Conservation (phyloP, 768 basidiomycete genomes). For the Lyophyllum shimeji region DNA sequence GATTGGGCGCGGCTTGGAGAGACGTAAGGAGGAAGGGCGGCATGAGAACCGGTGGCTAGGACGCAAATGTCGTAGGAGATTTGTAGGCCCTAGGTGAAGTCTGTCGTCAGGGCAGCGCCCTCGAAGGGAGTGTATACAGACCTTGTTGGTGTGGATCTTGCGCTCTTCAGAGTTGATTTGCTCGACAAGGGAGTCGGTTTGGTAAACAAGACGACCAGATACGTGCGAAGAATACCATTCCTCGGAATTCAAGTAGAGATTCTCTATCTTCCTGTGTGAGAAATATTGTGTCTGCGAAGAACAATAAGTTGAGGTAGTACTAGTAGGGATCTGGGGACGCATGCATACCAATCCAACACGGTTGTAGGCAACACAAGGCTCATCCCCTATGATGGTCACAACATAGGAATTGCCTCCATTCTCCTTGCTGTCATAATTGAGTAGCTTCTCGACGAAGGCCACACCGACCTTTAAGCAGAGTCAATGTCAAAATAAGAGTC, state of each 20-base stretch:
- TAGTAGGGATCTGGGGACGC: not conserved
- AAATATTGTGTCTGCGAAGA: not conserved
- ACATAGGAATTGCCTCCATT: slow-evolving; percentile 41
- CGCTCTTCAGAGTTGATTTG: slow-evolving; percentile 36
- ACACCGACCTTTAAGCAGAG: not conserved
- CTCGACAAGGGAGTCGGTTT: slow-evolving; percentile 47
- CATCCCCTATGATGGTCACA: slow-evolving; percentile 58
- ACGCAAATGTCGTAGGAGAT: slow-evolving; percentile 62
- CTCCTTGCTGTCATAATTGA: slow-evolving; percentile 46
- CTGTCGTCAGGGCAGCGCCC: too few relatives aligned
- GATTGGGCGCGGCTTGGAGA: slow-evolving; percentile 34
- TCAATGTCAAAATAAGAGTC: not conserved
- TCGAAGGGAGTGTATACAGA: slow-evolving; percentile 23
- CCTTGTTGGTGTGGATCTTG: slow-evolving; percentile 46
- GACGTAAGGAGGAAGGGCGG: slow-evolving; percentile 60
- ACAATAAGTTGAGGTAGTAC: not conserved
- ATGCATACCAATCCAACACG: slow-evolving; percentile 37
- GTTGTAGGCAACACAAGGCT: slow-evolving; percentile 52
- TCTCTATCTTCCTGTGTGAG: slow-evolving; percentile 35
- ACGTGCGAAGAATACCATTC: slow-evolving; percentile 62
- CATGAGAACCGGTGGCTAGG: slow-evolving; percentile 69
- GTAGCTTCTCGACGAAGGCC: slow-evolving; percentile 72
- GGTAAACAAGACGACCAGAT: slow-evolving; percentile 52
- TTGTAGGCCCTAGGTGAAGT: not conserved
- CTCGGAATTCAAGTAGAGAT: slow-evolving; percentile 57